Conservation (phyloP, 257 asterid genomes). For the Hygrophila difformis region DNA sequence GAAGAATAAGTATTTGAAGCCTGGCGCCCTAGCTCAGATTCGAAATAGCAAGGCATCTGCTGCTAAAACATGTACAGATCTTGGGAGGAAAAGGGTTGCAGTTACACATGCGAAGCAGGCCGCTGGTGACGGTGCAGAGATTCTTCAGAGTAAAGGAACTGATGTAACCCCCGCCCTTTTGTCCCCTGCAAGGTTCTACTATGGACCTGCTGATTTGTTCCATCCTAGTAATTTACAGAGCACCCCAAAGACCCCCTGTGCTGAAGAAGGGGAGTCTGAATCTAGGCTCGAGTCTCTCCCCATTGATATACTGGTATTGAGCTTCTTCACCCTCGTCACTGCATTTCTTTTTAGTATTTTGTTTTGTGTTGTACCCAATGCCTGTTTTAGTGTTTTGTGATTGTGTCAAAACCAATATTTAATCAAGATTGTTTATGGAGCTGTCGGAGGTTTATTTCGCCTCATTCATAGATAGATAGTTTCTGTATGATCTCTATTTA, state of each 20-base stretch:
- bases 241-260: slow-evolving; percentile 69
- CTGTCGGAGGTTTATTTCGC: too few species aligned
- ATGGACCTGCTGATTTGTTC: slow-evolving; percentile 20
- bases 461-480: too few species aligned
- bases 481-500: too few species aligned
- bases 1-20: slow-evolving; percentile 57
- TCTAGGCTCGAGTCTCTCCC: slow-evolving; percentile 90
- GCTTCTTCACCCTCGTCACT: slow-evolving; percentile 9
- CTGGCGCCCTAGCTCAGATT: slow-evolving; percentile 86
- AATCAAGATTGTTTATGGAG: too few species aligned
- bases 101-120: slow-evolving; percentile 27
- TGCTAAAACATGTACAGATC: slow-evolving; percentile 66
- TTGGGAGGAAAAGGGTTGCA: slow-evolving; percentile 71
- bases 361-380: background rate
- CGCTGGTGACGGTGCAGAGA: slow-evolving; percentile 17
- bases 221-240: slow-evolving; percentile 34
- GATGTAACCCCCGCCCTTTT: slow-evolving; percentile 28
- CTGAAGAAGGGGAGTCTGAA: slow-evolving; percentile 37
- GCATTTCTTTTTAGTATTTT: background rate
- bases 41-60: slow-evolving; percentile 63
- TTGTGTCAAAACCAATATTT: too few species aligned
- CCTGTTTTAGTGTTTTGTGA: too few species aligned
- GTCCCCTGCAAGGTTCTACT: slow-evolving; percentile 52
- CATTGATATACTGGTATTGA: slow-evolving; percentile 73
- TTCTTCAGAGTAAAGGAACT: slow-evolving; percentile 17